Evolutionary conservation across 2,329 filamentous ascomycete species (phyloP).

Genomic region (Apiospora koreana): DNA sequence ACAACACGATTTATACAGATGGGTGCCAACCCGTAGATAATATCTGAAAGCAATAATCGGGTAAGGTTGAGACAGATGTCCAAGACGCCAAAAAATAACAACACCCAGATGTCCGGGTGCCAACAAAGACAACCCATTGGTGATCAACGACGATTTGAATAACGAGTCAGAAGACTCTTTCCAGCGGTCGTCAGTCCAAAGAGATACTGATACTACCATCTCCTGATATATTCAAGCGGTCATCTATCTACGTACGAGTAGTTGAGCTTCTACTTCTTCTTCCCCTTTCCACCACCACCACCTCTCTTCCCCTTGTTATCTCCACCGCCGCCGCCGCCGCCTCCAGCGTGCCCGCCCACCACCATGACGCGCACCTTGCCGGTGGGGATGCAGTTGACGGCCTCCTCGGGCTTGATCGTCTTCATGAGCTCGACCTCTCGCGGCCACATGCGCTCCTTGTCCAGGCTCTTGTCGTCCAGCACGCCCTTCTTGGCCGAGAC

Average conservation of each 20-base stretch:
- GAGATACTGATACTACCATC: not conserved
- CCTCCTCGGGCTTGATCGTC: conserved; percentile 77
- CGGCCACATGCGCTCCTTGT: conserved; percentile 79
- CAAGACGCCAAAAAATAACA: no score
- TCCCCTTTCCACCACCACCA: conserved; percentile 41
- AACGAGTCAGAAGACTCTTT: no score
- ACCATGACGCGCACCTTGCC: conserved; percentile 80
- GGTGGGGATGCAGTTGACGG: conserved; percentile 79
- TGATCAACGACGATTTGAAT: no score
- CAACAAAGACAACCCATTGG: no score
- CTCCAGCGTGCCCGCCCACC: conserved; percentile 54
- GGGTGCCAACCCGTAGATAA: no score
- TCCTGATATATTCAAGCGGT: not conserved
- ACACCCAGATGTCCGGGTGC: no score
- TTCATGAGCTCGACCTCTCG: conserved; percentile 84
- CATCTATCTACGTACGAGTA: not conserved
- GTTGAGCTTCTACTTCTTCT: conserved; percentile 37
- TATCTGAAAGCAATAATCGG: no score
- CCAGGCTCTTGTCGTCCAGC: conserved; percentile 60
- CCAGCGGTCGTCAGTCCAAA: no score
- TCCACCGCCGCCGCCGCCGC: conserved; percentile 40
- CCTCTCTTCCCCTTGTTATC: conserved; percentile 37
- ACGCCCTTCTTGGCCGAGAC: conserved; percentile 61
- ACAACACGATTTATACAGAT: no score
- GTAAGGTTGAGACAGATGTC: no score